These are phyloP conservation scores for Calonectria fujianensis DNA, from an alignment of 2,329 filamentous ascomycete genomes.

Conservation along the genomic window DNA sequence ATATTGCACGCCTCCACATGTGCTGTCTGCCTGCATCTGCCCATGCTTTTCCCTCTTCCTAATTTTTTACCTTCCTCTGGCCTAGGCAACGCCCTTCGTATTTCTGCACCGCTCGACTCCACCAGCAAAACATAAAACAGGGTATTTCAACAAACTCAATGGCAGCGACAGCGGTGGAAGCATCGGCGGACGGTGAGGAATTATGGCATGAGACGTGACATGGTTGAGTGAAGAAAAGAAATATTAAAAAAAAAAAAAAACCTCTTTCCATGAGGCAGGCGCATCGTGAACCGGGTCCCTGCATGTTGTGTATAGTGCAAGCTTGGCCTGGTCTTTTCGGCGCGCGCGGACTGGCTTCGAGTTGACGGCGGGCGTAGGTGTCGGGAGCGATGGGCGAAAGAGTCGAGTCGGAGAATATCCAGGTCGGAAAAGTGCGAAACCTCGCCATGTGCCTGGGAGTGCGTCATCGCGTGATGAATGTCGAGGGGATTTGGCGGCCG, in stretches of 20 bases:
- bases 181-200: conserved; percentile 25
- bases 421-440: conserved; percentile 30
- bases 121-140: conserved; percentile 40
- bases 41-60: conserved; percentile 21
- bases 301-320: neutral
- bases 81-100: conserved; percentile 7
- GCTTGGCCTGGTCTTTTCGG: conserved; percentile 31
- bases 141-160: conserved; percentile 43
- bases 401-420: conserved; percentile 35
- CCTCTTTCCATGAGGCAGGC: conserved; percentile 25
- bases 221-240: conserved; percentile 24
- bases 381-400: conserved; percentile 26
- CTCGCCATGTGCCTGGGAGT: conserved; percentile 33
- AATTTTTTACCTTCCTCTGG: conserved; percentile 22
- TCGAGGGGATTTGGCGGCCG: conserved; percentile 23
- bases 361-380: conserved; percentile 16
- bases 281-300: conserved; percentile 8
- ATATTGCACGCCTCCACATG: conserved; percentile 31
- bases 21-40: conserved; percentile 32
- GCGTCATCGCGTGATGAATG: conserved; percentile 35
- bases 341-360: conserved; percentile 32
- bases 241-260: conserved; percentile 18
- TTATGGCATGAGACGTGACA: conserved; percentile 33
- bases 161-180: conserved; percentile 28
- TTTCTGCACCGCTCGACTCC: conserved; percentile 21